Percentiles rank a stretch among this genome's conserved stretches.
These are phyloP conservation scores for Umbelopsis sp. DNA, from an alignment of 192 early-diverging fungal genomes.

Conservation along the genomic window DNA sequence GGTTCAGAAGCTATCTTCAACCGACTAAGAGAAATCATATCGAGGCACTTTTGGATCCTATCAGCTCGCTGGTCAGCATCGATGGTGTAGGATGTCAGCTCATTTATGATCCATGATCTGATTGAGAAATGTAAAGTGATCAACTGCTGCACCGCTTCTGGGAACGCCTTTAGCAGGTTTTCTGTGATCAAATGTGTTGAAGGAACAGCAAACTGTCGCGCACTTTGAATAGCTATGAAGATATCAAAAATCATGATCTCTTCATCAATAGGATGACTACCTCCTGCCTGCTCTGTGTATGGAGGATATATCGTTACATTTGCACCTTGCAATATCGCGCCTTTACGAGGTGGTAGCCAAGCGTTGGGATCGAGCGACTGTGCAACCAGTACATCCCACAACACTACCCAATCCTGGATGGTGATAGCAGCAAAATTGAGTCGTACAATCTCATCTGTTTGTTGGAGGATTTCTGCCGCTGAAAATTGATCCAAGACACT, in stretches of 20 bases:
- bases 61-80: constrained; percentile 53
- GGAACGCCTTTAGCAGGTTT: constrained; percentile 58
- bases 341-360: constrained; percentile 47
- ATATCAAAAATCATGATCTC: constrained; percentile 67
- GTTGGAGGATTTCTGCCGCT: constrained; percentile 31
- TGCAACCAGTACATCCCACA: constrained; percentile 50
- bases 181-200: constrained; percentile 53
- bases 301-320: not conserved
- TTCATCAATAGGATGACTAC: constrained; percentile 46
- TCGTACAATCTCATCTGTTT: constrained; percentile 40
- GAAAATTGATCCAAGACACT: constrained; percentile 34
- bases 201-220: constrained; percentile 50
- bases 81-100: constrained; percentile 55
- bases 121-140: constrained; percentile 69
- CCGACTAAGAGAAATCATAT: constrained; percentile 61
- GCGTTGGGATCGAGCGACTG: constrained; percentile 49
- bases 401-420: constrained; percentile 52
- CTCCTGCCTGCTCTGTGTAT: not conserved
- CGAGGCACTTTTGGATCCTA: constrained; percentile 62
- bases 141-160: constrained; percentile 66
- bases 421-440: constrained; percentile 40
- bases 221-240: constrained; percentile 59
- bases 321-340: not conserved
- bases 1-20: constrained; percentile 29
- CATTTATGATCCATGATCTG: constrained; percentile 67